phyloP scores from a whole-genome alignment of 441 rosid genomes.

The Arabidopsis hybrid region DNA sequence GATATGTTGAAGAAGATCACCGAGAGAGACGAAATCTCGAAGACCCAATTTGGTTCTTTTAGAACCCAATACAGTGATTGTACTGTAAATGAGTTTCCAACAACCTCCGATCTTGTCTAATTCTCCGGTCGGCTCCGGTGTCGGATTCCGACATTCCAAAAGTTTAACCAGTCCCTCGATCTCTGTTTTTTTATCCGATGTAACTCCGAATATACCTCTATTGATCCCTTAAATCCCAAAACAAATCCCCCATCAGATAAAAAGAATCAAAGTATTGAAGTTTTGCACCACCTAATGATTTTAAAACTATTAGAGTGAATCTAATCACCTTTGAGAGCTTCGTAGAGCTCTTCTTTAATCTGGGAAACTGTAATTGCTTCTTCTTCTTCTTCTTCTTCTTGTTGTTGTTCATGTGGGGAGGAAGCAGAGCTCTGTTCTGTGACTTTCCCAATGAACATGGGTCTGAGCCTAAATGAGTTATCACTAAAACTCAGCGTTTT shows the following conservation, averaged over 20 bases:
- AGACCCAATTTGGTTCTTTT: slow-evolving; percentile 87
- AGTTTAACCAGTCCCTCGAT: slow-evolving; percentile 64
- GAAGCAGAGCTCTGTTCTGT: slow-evolving; percentile 56
- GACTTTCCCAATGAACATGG: slow-evolving; percentile 49
- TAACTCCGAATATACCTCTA: slow-evolving; percentile 84
- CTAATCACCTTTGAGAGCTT: slow-evolving; percentile 57
- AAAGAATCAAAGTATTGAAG: neutral
- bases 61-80: slow-evolving; percentile 75
- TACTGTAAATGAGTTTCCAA: slow-evolving; percentile 85
- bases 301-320: neutral
- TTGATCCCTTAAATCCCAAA: slow-evolving; percentile 52
- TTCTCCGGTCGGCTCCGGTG: slow-evolving; percentile 66
- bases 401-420: slow-evolving; percentile 29
- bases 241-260: neutral
- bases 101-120: slow-evolving; percentile 74
- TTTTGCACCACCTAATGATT: slow-evolving; percentile 10
- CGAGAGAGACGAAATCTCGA: slow-evolving; percentile 80
- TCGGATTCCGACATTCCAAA: slow-evolving; percentile 81
- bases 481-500: slow-evolving; percentile 40
- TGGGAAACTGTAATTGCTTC: slow-evolving; percentile 41
- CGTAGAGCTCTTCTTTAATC: slow-evolving; percentile 62
- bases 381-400: slow-evolving; percentile 23
- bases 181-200: slow-evolving; percentile 67
- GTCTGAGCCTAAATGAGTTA: slow-evolving; percentile 37
- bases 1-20: slow-evolving; percentile 74